Percentiles rank a stretch among this genome's conserved stretches.
phyloP scores from a whole-genome alignment of 1,139 yeast genomes.

The Yamadazyma dushanensis region DNA sequence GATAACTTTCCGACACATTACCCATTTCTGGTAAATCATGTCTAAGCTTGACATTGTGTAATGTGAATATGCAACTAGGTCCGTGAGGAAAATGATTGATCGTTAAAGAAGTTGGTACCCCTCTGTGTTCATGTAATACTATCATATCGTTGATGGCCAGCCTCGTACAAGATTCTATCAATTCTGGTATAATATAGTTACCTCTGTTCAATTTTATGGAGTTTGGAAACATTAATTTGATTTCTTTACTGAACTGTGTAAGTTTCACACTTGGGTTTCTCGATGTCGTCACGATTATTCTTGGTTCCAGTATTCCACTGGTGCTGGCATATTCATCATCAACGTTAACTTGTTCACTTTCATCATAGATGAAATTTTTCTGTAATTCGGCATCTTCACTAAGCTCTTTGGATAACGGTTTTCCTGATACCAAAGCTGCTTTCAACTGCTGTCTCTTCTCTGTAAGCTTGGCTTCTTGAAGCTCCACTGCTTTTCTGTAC shows the following conservation, averaged over 20 bases:
- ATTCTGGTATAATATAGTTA: conserved; percentile 79
- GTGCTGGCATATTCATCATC: conserved; percentile 92
- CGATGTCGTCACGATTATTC: conserved; percentile 88
- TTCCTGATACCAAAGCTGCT: conserved; percentile 88
- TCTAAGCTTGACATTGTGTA: conserved; percentile 91
- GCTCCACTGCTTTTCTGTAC: conserved; percentile 82
- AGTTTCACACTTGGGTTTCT: conserved; percentile 86
- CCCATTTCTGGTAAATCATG: conserved; percentile 90
- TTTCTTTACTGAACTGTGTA: conserved; percentile 89
- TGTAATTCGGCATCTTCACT: conserved; percentile 86
- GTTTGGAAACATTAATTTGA: conserved; percentile 86
- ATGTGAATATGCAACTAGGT: conserved; percentile 90
- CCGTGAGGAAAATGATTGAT: conserved; percentile 97
- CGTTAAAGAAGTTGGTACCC: conserved; percentile 94
- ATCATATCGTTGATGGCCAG: conserved; percentile 77
- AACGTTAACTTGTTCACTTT: conserved; percentile 58
- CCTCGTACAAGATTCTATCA: conserved; percentile 78
- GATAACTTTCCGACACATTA: conserved; percentile 86
- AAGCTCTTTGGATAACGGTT: conserved; percentile 82
- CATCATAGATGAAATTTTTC: conserved; percentile 82
- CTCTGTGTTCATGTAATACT: conserved; percentile 92
- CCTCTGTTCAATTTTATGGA: conserved; percentile 91
- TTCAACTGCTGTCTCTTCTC: conserved; percentile 86
- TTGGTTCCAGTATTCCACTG: conserved; percentile 91
- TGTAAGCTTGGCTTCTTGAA: conserved; percentile 83